These are phyloP conservation scores for Schizophyllum commune DNA, from an alignment of 1,284 basidiomycete species.

Conservation along the genomic window DNA sequence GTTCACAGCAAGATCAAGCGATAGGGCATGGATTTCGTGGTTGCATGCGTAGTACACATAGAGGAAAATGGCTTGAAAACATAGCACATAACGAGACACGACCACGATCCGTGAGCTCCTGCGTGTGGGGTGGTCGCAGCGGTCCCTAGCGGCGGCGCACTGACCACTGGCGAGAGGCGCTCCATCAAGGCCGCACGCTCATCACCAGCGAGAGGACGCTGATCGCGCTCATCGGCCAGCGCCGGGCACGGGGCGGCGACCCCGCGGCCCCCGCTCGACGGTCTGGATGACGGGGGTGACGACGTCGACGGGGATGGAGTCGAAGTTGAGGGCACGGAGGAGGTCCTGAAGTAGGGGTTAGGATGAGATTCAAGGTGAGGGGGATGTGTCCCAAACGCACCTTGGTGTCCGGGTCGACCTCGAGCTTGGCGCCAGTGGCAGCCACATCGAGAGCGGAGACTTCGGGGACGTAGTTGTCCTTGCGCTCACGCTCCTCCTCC, in stretches of 20 bases:
- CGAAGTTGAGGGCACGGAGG: constrained; percentile 87
- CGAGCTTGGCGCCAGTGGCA: constrained; percentile 50
- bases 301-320: constrained; percentile 72
- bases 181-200: no score
- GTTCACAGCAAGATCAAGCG: neutral
- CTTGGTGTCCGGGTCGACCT: constrained; percentile 90
- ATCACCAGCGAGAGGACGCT: no score
- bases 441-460: constrained; percentile 88
- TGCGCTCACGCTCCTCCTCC: constrained; percentile 99
- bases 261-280: constrained; percentile 50
- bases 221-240: constrained; percentile 35
- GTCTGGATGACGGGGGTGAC: constrained; percentile 59
- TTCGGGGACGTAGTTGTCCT: constrained; percentile 98
- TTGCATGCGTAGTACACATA: neutral
- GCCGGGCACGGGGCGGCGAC: constrained; percentile 73
- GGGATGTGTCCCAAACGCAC: constrained; percentile 41
- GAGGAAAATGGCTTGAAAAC: neutral
- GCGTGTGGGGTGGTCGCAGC: neutral
- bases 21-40: neutral
- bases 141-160: neutral
- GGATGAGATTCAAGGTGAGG: neutral
- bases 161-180: no score
- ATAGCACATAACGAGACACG: neutral
- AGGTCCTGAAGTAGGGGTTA: constrained; percentile 53
- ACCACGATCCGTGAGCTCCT: neutral